phyloP scores from a whole-genome alignment of 257 asterid genomes.

The Nicotiana undulata region DNA sequence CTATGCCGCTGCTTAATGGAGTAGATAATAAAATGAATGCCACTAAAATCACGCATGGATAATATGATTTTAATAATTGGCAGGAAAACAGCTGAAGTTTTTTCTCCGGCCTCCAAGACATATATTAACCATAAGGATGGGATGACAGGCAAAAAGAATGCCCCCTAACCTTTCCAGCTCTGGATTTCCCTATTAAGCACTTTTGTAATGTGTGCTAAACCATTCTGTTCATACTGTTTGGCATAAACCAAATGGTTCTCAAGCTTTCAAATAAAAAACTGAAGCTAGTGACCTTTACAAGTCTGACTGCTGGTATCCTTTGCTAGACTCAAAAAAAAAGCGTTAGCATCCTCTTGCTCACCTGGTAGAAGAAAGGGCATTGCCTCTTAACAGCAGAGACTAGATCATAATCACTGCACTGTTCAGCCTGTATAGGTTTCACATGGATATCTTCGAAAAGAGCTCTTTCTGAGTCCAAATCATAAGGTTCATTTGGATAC shows the following conservation, averaged over 20 bases:
- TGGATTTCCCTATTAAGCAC: background rate
- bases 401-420: conserved; percentile 69
- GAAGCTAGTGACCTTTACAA: background rate
- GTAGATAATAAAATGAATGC: background rate
- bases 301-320: background rate
- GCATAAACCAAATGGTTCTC: background rate
- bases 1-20: background rate
- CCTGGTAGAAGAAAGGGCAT: conserved; percentile 92
- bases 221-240: background rate
- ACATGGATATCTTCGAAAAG: conserved; percentile 17
- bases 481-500: conserved; percentile 65
- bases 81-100: conserved; percentile 3
- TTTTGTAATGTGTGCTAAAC: background rate
- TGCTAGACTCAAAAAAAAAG: background rate
- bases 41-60: background rate
- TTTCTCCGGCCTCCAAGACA: background rate
- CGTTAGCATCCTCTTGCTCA: conserved; percentile 11
- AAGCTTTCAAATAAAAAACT: background rate
- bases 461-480: conserved; percentile 32
- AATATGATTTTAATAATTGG: background rate
- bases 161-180: background rate
- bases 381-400: conserved; percentile 81
- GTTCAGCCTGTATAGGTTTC: conserved; percentile 21
- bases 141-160: background rate
- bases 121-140: background rate